These are phyloP conservation scores for Neurospora sublineolata DNA, from an alignment of 495 filamentous ascomycete species.

Conservation along the genomic window DNA sequence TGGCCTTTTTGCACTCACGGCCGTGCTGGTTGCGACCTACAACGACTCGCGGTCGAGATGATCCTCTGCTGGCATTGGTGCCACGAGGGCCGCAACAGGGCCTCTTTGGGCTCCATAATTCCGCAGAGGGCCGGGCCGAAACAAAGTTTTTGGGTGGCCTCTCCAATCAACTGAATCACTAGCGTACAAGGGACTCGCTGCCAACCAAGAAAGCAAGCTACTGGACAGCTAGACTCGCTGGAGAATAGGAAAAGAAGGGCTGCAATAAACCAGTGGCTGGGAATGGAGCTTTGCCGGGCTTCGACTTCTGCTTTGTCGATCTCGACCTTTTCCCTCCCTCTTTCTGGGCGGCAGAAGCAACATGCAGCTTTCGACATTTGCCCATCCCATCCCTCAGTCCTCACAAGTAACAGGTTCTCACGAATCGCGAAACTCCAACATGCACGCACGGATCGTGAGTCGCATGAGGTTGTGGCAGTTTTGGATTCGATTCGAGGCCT, in stretches of 20 bases:
- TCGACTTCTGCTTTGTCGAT: not conserved
- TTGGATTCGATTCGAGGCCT: not conserved
- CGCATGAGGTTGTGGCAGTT: not conserved
- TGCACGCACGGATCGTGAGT: not conserved
- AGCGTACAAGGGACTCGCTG: not conserved
- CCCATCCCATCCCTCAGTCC: not conserved
- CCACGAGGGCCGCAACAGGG: not conserved
- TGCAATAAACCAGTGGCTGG: not conserved
- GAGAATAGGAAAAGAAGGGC: not conserved
- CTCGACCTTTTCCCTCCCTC: not conserved
- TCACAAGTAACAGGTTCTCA: not conserved
- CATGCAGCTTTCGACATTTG: not conserved
- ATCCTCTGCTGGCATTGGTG: not conserved
- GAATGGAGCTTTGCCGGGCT: not conserved
- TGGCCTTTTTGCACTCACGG: not conserved
- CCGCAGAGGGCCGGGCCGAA: not conserved
- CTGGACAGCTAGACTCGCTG: not conserved
- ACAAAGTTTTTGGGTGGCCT: not conserved
- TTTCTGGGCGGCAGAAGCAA: not conserved
- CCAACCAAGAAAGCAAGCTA: not conserved
- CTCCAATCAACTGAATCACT: not conserved
- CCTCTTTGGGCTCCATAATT: not conserved
- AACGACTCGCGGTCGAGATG: not conserved
- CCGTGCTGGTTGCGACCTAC: not conserved
- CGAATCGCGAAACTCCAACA: not conserved